Evolutionary conservation across 805 yeast species (phyloP).

Genomic region (Candida odintsovae): DNA sequence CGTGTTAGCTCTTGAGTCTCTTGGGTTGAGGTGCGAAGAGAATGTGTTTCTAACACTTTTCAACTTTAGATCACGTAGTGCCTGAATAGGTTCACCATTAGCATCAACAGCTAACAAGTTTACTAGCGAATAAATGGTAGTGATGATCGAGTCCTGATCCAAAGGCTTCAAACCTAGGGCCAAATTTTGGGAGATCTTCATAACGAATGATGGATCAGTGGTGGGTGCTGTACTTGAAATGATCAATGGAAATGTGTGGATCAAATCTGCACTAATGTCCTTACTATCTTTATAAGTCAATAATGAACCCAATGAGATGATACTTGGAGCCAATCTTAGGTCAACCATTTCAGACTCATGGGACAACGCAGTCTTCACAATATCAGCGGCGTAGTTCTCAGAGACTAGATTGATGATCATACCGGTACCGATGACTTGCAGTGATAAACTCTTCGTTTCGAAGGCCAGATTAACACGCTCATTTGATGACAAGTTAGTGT

Average conservation of each 20-base stretch:
- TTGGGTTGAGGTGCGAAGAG: conserved; percentile 7
- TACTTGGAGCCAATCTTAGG: conserved; percentile 42
- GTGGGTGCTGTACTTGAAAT: conserved; percentile 41
- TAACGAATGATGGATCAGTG: conserved; percentile 42
- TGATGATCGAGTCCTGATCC: conserved; percentile 77
- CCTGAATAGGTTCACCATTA: conserved; percentile 32
- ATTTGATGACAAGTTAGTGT: conserved; percentile 45
- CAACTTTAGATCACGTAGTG: conserved; percentile 29
- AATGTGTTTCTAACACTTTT: conserved; percentile 24
- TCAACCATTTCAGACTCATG: conserved; percentile 49
- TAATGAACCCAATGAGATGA: conserved; percentile 52
- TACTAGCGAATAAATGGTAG: conserved; percentile 77
- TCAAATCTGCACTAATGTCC: conserved; percentile 27
- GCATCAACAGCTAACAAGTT: conserved; percentile 61
- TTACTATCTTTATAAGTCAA: conserved; percentile 35
- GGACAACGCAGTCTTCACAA: conserved; percentile 47
- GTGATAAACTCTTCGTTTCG: conserved; percentile 45
- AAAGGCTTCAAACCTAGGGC: conserved; percentile 62
- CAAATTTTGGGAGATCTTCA: conserved; percentile 48
- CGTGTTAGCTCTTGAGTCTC: conserved; percentile 20
- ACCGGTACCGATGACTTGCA: conserved; percentile 60
- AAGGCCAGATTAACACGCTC: conserved; percentile 45
- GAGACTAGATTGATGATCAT: conserved; percentile 40
- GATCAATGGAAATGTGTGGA: conserved; percentile 43
- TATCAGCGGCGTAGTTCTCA: conserved; percentile 35